phyloP scores from a whole-genome alignment of 352 stramenopile species.

The Aphanomyces euteiches region DNA sequence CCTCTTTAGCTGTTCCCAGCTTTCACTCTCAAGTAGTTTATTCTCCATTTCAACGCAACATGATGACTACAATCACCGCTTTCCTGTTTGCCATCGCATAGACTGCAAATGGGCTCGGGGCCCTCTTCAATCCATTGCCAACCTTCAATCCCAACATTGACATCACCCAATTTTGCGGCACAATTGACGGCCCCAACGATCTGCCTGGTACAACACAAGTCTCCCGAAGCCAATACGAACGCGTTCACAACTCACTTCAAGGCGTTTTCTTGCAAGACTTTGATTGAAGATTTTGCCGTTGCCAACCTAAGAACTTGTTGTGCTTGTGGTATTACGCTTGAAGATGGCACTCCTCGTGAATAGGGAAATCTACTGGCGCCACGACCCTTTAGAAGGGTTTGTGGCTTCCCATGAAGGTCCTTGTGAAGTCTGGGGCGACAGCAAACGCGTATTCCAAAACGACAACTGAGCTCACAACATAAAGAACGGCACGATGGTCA shows the following conservation, averaged over 20 bases:
- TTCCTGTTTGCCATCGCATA: neutral
- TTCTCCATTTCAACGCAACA: neutral
- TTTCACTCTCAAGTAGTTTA: too few relatives aligned
- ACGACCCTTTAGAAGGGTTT: conserved; percentile 10
- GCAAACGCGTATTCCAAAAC: conserved; percentile 21
- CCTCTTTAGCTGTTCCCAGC: too few relatives aligned
- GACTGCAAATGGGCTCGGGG: neutral
- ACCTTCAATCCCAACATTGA: neutral
- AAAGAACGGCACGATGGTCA: conserved; percentile 9
- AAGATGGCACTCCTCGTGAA: conserved; percentile 1
- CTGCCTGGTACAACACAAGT: conserved; percentile 7
- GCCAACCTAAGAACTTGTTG: neutral
- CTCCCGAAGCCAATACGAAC: conserved; percentile 2
- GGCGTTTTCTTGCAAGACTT: conserved; percentile 1
- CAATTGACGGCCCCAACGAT: conserved; percentile 7
- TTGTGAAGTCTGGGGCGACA: conserved; percentile 32
- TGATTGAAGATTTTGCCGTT: conserved; percentile 2
- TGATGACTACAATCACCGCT: neutral
- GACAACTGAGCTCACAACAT: conserved; percentile 29
- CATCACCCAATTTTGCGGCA: conserved; percentile 14
- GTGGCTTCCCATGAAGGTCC: conserved; percentile 21
- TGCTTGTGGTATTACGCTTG: conserved; percentile 9
- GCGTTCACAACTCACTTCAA: conserved; percentile 6
- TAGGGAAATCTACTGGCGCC: conserved; percentile 1
- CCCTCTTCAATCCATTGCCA: conserved; percentile 12